Evolutionary conservation across 768 basidiomycete species (phyloP).

Genomic region (Mrakia hoshinonis): DNA sequence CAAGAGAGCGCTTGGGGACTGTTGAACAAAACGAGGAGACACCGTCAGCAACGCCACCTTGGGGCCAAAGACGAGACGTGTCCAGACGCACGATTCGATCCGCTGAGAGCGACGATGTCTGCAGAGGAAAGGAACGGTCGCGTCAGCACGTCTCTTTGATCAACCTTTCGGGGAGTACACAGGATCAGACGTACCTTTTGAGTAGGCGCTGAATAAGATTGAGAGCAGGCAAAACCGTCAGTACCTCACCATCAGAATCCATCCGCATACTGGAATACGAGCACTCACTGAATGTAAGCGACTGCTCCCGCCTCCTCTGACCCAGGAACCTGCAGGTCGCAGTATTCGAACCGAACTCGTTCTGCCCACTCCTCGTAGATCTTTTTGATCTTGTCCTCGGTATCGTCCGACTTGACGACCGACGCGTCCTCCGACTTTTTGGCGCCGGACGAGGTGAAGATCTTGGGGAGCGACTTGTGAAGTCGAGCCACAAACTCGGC

Average conservation of each 20-base stretch:
- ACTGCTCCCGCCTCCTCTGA: not conserved
- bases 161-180: not conserved
- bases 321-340: slow-evolving; percentile 16
- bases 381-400: slow-evolving; percentile 43
- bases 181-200: not conserved
- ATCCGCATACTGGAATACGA: not conserved
- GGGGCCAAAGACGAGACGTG: too few relatives aligned
- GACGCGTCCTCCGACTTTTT: not conserved
- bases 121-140: not conserved
- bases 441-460: not conserved
- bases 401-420: not conserved
- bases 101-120: not conserved
- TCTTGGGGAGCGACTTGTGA: slow-evolving; percentile 21
- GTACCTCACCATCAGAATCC: too few relatives aligned
- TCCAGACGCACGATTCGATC: not conserved
- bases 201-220: slow-evolving; percentile 10
- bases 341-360: slow-evolving; percentile 71
- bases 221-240: not conserved
- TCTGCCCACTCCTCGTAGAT: slow-evolving; percentile 79
- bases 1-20: slow-evolving; percentile 81
- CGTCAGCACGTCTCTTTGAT: not conserved
- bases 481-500: slow-evolving; percentile 22
- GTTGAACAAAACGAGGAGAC: not conserved
- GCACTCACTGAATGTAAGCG: slow-evolving; percentile 19
- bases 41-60: too few relatives aligned